phyloP scores from a whole-genome alignment of 148 eudicot genomes.

The Camellia japonica region DNA sequence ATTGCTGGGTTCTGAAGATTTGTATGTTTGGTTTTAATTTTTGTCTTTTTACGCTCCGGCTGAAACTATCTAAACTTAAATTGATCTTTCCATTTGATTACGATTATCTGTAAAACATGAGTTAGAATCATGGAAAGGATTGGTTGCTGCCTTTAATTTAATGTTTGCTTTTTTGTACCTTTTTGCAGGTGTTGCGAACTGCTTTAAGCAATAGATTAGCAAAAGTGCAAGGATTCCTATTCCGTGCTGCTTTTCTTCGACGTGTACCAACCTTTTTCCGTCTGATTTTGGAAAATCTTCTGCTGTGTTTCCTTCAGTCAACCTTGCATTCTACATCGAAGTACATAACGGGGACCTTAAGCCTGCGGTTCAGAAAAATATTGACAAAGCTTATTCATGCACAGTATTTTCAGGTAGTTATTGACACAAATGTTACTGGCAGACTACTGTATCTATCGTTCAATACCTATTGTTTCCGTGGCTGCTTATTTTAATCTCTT shows the following conservation, averaged over 20 bases:
- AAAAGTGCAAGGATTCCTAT: constrained; percentile 94
- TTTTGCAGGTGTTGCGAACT: constrained; percentile 80
- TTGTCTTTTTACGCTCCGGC: background rate
- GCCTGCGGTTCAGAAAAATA: constrained; percentile 84
- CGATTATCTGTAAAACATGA: background rate
- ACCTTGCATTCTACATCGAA: constrained; percentile 84
- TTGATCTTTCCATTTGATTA: background rate
- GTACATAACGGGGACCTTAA: constrained; percentile 91
- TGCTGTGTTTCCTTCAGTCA: constrained; percentile 85
- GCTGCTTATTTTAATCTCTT: background rate
- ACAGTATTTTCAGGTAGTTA: constrained; percentile 88
- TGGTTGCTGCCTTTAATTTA: background rate
- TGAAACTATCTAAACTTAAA: too few species aligned
- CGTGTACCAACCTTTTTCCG: constrained; percentile 88
- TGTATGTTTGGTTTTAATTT: background rate
- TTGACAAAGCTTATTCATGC: constrained; percentile 86
- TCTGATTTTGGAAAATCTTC: constrained; percentile 82
- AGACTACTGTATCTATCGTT: background rate
- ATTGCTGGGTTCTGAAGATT: background rate
- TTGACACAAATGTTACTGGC: background rate
- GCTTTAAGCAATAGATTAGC: constrained; percentile 97
- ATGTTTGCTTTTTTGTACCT: background rate
- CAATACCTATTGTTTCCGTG: background rate
- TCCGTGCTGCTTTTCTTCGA: constrained; percentile 96
- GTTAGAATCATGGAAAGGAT: background rate